These are phyloP conservation scores for Bromus sterilis DNA, from an alignment of 176 grass and related monocot species.

Conservation along the genomic window DNA sequence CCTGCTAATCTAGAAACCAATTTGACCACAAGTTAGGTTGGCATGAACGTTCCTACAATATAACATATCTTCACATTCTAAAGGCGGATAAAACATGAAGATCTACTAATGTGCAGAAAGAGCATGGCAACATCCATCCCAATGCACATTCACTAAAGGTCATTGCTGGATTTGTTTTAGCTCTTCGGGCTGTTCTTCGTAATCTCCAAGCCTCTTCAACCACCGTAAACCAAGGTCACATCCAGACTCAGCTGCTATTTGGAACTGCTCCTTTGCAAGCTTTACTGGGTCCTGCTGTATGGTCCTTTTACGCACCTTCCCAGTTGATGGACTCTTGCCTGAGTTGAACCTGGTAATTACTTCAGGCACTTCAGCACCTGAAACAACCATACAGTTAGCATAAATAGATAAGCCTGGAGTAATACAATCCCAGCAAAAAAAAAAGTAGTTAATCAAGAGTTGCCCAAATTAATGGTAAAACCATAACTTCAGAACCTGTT, in stretches of 20 bases:
- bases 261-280: slow-evolving; percentile 75
- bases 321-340: slow-evolving; percentile 47
- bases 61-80: not conserved
- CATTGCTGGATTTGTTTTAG: slow-evolving; percentile 33
- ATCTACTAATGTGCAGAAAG: not conserved
- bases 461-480: not conserved
- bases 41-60: not conserved
- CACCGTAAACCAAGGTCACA: slow-evolving; percentile 71
- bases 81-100: not conserved
- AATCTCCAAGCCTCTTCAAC: slow-evolving; percentile 70
- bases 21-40: not conserved
- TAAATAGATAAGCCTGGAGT: not conserved
- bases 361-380: slow-evolving; percentile 79
- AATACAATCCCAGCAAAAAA: not conserved
- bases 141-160: not conserved
- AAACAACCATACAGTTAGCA: not conserved
- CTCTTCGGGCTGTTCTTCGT: slow-evolving; percentile 36
- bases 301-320: slow-evolving; percentile 42
- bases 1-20: slow-evolving; percentile 2
- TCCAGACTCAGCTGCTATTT: slow-evolving; percentile 64
- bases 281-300: slow-evolving; percentile 41
- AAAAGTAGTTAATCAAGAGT: not conserved
- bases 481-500: not conserved
- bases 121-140: not conserved
- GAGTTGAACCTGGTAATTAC: slow-evolving; percentile 75